These are phyloP conservation scores for Spergularia marina DNA, from an alignment of 148 eudicot genomes.

Conservation along the genomic window DNA sequence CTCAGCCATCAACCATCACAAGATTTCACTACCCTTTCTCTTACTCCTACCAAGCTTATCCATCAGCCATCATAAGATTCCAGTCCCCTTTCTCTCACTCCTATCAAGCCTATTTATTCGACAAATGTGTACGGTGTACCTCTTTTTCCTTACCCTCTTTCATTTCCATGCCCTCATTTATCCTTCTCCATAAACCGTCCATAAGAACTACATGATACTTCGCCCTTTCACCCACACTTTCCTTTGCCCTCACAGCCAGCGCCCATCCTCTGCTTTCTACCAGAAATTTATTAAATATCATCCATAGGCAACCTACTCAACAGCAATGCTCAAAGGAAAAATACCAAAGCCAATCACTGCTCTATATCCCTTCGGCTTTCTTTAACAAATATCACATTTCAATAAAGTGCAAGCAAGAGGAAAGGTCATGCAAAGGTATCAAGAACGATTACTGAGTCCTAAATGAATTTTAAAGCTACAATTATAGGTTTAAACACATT, in stretches of 20 bases:
- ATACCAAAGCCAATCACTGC: neutral
- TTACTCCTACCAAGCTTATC: neutral
- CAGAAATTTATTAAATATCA: neutral
- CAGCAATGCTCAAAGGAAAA: neutral
- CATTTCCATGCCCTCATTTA: neutral
- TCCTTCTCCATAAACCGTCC: neutral
- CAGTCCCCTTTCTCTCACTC: neutral
- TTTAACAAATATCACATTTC: neutral
- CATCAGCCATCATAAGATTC: neutral
- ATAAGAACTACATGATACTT: neutral
- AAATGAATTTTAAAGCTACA: neutral
- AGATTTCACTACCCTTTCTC: neutral
- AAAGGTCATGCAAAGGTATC: neutral
- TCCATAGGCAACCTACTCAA: neutral
- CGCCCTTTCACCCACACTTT: neutral
- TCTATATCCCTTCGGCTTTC: neutral
- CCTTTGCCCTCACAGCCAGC: neutral
- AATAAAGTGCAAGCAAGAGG: neutral
- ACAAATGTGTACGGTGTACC: neutral
- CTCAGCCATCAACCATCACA: neutral
- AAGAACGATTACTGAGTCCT: neutral
- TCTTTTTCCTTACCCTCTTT: neutral
- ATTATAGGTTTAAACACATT: neutral
- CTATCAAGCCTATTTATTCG: neutral
- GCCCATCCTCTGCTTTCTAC: no score